Percentiles rank a stretch among this genome's conserved stretches.
Evolutionary conservation across 2,329 filamentous ascomycete genomes (phyloP).

Genomic region (Diaporthe destruens): DNA sequence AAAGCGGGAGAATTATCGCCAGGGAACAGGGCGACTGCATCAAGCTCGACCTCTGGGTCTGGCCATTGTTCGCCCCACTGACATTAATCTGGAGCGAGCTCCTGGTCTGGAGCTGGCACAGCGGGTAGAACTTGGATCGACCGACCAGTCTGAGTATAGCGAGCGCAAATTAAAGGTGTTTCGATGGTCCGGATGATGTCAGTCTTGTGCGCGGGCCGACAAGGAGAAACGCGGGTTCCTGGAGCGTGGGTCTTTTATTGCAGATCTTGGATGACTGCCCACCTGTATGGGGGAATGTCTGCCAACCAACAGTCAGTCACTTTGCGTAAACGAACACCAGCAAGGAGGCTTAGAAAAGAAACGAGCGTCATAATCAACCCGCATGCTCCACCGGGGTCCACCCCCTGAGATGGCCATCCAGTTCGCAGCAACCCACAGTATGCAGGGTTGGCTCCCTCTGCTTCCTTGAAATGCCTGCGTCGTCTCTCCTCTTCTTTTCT

Average conservation of each 20-base stretch:
- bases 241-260: neutral
- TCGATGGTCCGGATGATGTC: constrained; percentile 25
- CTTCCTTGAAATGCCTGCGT: constrained; percentile 23
- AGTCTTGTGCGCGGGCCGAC: constrained; percentile 17
- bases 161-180: constrained; percentile 30
- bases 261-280: constrained; percentile 15
- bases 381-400: constrained; percentile 17
- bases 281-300: neutral
- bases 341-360: constrained; percentile 31
- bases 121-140: neutral
- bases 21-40: constrained; percentile 3
- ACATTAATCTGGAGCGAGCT: too few relatives aligned
- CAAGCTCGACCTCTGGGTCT: constrained; percentile 8
- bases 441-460: constrained; percentile 14
- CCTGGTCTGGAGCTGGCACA: neutral
- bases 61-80: neutral
- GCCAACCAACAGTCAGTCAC: constrained; percentile 15
- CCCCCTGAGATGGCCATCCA: constrained; percentile 19
- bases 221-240: constrained; percentile 17
- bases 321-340: neutral
- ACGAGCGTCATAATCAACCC: constrained; percentile 27
- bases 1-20: neutral
- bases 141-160: neutral
- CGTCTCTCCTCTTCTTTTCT: constrained; percentile 1
- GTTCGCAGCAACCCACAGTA: constrained; percentile 21